Evolutionary conservation across 495 filamentous ascomycete species (phyloP), one percentile per base, ranked within the genome.

Genomic region (Monascus purpureus): DNA sequence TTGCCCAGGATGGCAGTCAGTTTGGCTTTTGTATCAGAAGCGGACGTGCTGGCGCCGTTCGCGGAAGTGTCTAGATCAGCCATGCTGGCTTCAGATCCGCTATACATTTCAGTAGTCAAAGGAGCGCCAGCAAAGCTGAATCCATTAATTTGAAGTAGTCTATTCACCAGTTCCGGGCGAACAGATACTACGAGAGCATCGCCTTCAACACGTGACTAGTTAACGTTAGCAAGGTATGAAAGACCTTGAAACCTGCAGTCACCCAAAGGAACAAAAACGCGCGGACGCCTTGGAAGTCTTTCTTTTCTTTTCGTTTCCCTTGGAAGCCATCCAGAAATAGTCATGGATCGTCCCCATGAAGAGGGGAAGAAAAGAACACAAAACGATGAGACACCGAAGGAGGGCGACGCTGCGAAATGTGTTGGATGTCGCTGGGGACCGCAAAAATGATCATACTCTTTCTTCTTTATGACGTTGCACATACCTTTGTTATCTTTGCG

Each of bases 401-500:
- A 55, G 58, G 20, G 56, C 50, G 51, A 55, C 38, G 55, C 46
- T 56, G 64, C 59, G 57, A 52, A n/a, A 53, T 12, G 26, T 56
- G 61, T 65, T 56, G 20, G 20, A 22, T 22, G 20, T 55, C 14
- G 57, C 47, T 55, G 57, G 50, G 63, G 57, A 66, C 51, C 61
- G 60, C 52, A 35, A 51, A 54, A 22, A 22, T 22, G 4, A 9
- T 9, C 4, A 22, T 4, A 22, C 5, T 22, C 20, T 22, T 22
- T 22, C 9, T 22, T 4, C 9, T 4, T 53, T 53, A 47, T 55
- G 48, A 46, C 61, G 51, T 67, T 59, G 63, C 54, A 76, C 75
- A 72, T 83, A 93, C 85, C 77, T 86, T 86, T 64, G 71, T 77
- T 37, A 93, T 77, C 49, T 63, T 81, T 38, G 82, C 61, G 39